phyloP scores from a whole-genome alignment of 345 rosid species.

The Syzygium grande region DNA sequence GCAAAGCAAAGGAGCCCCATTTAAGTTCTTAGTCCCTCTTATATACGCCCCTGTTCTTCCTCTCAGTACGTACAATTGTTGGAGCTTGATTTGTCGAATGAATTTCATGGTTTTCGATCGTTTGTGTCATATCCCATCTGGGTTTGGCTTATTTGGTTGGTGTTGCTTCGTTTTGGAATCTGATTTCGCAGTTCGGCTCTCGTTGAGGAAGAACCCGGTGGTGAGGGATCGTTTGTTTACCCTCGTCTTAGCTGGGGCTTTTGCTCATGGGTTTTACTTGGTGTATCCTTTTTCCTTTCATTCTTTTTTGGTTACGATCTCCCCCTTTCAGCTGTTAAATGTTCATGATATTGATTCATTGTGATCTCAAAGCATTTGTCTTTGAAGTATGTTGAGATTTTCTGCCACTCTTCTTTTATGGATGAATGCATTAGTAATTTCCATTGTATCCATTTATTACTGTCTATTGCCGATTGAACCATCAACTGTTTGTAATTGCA shows the following conservation, averaged over 20 bases:
- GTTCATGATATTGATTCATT: background rate
- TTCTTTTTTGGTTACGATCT: background rate
- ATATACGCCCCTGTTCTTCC: slow-evolving; percentile 92
- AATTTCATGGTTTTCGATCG: background rate
- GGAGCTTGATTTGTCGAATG: background rate
- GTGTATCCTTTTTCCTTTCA: slow-evolving; percentile 69
- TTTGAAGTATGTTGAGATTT: background rate
- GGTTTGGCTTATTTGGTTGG: background rate
- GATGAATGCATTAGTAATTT: background rate
- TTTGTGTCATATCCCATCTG: background rate
- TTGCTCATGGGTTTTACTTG: slow-evolving; percentile 82
- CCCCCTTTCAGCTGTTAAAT: background rate
- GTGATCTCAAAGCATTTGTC: background rate
- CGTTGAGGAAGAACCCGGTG: slow-evolving; percentile 68
- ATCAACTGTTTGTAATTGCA: background rate
- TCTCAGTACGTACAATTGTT: slow-evolving; percentile 35
- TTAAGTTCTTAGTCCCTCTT: slow-evolving; percentile 78
- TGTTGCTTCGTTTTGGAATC: background rate
- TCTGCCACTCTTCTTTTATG: background rate
- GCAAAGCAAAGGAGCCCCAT: slow-evolving; percentile 43
- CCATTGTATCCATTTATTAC: background rate
- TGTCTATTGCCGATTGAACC: background rate
- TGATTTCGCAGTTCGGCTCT: slow-evolving; percentile 43
- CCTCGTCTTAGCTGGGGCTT: slow-evolving; percentile 72
- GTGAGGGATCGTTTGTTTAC: slow-evolving; percentile 80